Evolutionary conservation across 371 early-diverging fungal species (phyloP).

Genomic region (Amoeboradix gromovi): DNA sequence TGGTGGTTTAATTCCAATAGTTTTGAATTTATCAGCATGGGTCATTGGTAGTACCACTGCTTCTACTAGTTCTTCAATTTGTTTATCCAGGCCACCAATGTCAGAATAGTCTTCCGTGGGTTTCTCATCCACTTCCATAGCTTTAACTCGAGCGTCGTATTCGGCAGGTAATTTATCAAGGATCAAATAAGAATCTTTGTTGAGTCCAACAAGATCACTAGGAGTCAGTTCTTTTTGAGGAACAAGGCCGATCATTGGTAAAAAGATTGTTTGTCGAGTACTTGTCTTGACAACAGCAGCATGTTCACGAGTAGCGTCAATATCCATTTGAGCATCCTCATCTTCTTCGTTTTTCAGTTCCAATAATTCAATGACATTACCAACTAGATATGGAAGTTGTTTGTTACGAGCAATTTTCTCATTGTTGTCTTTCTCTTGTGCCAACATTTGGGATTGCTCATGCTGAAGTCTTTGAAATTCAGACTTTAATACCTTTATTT

Average conservation of each 20-base stretch:
- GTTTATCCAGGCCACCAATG: slow-evolving; percentile 94
- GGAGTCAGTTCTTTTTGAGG: slow-evolving; percentile 72
- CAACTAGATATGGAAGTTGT: slow-evolving; percentile 94
- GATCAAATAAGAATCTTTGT: slow-evolving; percentile 96
- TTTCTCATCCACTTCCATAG: slow-evolving; percentile 99
- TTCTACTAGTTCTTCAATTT: slow-evolving; percentile 95
- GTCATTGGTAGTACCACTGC: slow-evolving; percentile 95
- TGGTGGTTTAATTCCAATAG: slow-evolving; percentile 87
- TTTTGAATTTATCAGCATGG: slow-evolving; percentile 81
- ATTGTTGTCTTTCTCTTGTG: slow-evolving; percentile 88
- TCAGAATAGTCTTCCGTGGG: slow-evolving; percentile 97
- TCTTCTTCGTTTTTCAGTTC: slow-evolving; percentile 38
- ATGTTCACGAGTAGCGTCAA: slow-evolving; percentile 68
- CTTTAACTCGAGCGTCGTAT: slow-evolving; percentile 96
- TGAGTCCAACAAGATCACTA: slow-evolving; percentile 96
- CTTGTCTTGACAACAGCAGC: slow-evolving; percentile 93
- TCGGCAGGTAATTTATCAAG: slow-evolving; percentile 94
- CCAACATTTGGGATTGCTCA: slow-evolving; percentile 62
- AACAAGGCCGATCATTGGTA: slow-evolving; percentile 93
- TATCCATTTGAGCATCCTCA: slow-evolving; percentile 75
- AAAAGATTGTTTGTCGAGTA: slow-evolving; percentile 80
- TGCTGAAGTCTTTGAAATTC: slow-evolving; percentile 57
- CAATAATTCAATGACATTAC: slow-evolving; percentile 86
- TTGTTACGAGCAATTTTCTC: slow-evolving; percentile 97
- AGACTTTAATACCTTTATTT: slow-evolving; percentile 75